A percentile compares a stretch with the other conserved stretches of the same genome.
These are phyloP conservation scores for Rickenella mellea DNA, from an alignment of 768 basidiomycete species.

Conservation along the genomic window DNA sequence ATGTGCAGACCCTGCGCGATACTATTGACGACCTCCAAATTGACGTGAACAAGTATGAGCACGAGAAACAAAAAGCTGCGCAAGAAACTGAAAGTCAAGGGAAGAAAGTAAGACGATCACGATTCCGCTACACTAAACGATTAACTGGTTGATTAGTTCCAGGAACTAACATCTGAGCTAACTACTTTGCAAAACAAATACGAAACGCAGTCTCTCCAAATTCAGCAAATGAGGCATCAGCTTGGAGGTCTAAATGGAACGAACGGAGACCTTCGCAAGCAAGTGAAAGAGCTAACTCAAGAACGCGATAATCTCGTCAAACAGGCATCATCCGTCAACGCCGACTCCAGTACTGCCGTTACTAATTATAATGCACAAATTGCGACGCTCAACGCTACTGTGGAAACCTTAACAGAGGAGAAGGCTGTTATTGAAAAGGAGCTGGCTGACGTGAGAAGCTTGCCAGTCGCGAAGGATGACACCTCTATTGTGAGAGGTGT, in stretches of 20 bases:
- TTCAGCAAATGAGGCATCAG: constrained; percentile 4
- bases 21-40: constrained; percentile 42
- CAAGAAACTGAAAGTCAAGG: constrained; percentile 7
- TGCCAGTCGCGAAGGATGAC: constrained; percentile 11
- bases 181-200: constrained; percentile 7
- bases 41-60: constrained; percentile 16
- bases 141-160: not conserved
- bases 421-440: constrained; percentile 28
- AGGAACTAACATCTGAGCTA: not conserved
- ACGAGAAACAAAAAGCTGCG: constrained; percentile 17
- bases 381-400: no score
- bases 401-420: constrained; percentile 27
- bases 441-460: constrained; percentile 27
- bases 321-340: no score
- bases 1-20: constrained; percentile 70
- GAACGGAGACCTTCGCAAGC: constrained; percentile 15
- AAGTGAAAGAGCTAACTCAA: constrained; percentile 17
- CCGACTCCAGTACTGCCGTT: no score
- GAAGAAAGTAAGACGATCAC: not conserved
- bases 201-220: constrained; percentile 2
- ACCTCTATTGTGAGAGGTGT: constrained; percentile 5
- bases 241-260: constrained; percentile 9
- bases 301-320: constrained; percentile 24
- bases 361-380: no score
- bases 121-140: not conserved